Evolutionary conservation across 78 protist species (phyloP), one percentile per base, ranked within the genome.

Genomic region (Dictyostelium firmibasis): DNA sequence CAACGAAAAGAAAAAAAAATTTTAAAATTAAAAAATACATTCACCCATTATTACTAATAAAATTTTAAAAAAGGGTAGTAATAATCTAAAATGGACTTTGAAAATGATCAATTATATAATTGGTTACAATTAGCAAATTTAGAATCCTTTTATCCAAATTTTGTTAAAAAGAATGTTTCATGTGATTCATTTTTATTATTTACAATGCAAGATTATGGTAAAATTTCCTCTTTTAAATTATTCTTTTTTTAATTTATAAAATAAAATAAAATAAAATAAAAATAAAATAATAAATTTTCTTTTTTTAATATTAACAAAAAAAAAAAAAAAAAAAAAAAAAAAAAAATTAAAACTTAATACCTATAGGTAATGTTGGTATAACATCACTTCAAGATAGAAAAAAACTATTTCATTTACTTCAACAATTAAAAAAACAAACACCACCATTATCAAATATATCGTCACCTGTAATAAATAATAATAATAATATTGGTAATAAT

Each of bases 121-220:
- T 89, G 94, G 94, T 29, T 89, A 75, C 81, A 81, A 47, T 29
- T 57, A 16, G 94, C 88, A 69, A 27, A 69, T 25, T 33, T 89
- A 18, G 86, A 89, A 44, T 29, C 36, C 1, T 89, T 81, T 41
- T 81, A 89, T 69, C 94, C 94, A 29, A 89, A 89, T 33, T 89
- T 89, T 79, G 43, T 81, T 16, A 89, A 69, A 38, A 89, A 74
- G 18, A 89, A 81, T 29, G 82, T 89, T 10, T 25, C 83, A 10
- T 89, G 94, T 81, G 94, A 89, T 31, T 29, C 83, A 4, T 89
- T 89, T 33, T 33, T 89, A 69, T 20, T 35, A 31, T 89, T 89
- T 67, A 89, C 85, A 11, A 89, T 89, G 94, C 94, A 89, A 81
- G 94, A 89, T 75, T 89, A 89, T 89, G 94, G 94, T 87, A 87